Evolutionary conservation across 2,329 filamentous ascomycete genomes (phyloP).

Genomic region (Fusarium transvaalense): DNA sequence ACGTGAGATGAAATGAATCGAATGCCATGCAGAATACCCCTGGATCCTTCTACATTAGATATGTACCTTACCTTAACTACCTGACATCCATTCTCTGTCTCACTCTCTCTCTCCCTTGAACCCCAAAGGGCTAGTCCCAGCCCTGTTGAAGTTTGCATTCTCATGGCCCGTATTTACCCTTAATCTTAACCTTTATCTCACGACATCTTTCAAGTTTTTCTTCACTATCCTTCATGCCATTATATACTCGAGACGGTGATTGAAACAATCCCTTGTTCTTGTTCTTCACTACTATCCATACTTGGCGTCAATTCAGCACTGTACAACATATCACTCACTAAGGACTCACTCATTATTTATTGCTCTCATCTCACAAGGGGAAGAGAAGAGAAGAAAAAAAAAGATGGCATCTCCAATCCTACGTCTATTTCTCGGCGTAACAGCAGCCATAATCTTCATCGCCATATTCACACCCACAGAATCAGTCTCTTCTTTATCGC

Average conservation of each 20-base stretch:
- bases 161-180: constrained; percentile 1
- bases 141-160: neutral
- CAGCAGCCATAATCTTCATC: constrained; percentile 41
- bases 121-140: neutral
- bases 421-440: constrained; percentile 41
- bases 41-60: constrained; percentile 15
- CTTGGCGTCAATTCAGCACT: neutral
- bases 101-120: constrained; percentile 8
- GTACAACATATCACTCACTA: neutral
- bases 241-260: constrained; percentile 21
- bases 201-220: neutral
- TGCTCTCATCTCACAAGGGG: neutral
- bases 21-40: constrained; percentile 29
- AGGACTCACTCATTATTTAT: neutral
- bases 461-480: constrained; percentile 33
- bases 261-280: constrained; percentile 33
- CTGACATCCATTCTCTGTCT: too few species aligned
- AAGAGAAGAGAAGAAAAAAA: neutral
- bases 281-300: neutral
- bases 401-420: constrained; percentile 30
- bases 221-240: constrained; percentile 15
- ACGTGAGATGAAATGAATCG: constrained; percentile 15
- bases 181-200: neutral
- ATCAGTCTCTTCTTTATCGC: constrained; percentile 18
- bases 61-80: constrained; percentile 8